Evolutionary conservation across 2,329 filamentous ascomycete species (phyloP).

Genomic region (Lecanosticta acicola): DNA sequence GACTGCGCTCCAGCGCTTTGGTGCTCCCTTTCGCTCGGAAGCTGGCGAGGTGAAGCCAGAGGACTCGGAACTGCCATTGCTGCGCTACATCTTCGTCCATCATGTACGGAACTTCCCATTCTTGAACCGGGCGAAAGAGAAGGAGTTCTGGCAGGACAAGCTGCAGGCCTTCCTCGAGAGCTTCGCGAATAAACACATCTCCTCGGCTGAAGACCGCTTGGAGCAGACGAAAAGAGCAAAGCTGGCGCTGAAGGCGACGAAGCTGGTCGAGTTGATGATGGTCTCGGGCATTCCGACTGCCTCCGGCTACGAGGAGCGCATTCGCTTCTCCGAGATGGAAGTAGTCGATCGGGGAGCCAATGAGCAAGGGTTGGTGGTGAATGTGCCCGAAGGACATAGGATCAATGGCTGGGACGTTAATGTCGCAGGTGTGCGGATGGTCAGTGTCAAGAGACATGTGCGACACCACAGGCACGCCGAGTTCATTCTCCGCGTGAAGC

Average conservation of each 20-base stretch:
- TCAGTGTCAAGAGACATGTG: conserved; percentile 75
- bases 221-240: conserved; percentile 96
- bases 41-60: conserved; percentile 87
- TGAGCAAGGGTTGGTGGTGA: conserved; percentile 80
- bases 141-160: conserved; percentile 99
- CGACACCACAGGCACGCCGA: conserved; percentile 89
- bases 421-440: conserved; percentile 79
- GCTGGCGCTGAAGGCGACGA: conserved; percentile 85
- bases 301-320: conserved; percentile 94
- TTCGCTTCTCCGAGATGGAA: conserved; percentile 93
- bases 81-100: conserved; percentile 95
- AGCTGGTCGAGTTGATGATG: conserved; percentile 98
- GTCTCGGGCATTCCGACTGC: conserved; percentile 93
- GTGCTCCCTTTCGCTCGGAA: conserved; percentile 89
- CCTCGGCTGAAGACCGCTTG: conserved; percentile 88
- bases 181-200: conserved; percentile 95
- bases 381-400: conserved; percentile 81
- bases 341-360: conserved; percentile 91
- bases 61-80: conserved; percentile 86
- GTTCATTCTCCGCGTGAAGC: conserved; percentile 82
- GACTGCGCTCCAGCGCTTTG: conserved; percentile 89
- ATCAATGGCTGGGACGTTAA: conserved; percentile 98
- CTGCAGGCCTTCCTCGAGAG: conserved; percentile 94
- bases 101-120: conserved; percentile 98
- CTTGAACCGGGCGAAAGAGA: conserved; percentile 90